Percentiles rank a stretch among this genome's conserved stretches.
Evolutionary conservation across 495 filamentous ascomycete species (phyloP).

Genomic region (Podospora bellae-mahoneyi): DNA sequence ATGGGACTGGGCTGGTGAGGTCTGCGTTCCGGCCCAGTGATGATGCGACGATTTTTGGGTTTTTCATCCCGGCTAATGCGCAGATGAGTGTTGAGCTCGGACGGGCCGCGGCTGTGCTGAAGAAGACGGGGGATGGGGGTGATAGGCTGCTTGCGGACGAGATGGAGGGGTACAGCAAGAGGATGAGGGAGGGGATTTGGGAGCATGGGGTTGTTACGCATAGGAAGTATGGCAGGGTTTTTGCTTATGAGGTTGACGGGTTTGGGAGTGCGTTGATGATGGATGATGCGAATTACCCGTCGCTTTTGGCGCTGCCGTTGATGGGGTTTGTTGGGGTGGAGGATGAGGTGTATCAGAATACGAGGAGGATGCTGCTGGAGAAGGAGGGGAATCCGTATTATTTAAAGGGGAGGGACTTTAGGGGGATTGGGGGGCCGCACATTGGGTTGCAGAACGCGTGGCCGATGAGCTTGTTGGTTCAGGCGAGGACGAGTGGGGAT

Average conservation of each 20-base stretch:
- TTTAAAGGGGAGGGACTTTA: slow-evolving; percentile 71
- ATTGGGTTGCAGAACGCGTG: slow-evolving; percentile 88
- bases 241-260: slow-evolving; percentile 95
- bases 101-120: slow-evolving; percentile 67
- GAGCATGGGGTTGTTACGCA: slow-evolving; percentile 88
- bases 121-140: slow-evolving; percentile 50
- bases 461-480: slow-evolving; percentile 91
- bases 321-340: slow-evolving; percentile 71
- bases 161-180: slow-evolving; percentile 60
- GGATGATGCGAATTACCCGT: slow-evolving; percentile 97
- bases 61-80: slow-evolving; percentile 94
- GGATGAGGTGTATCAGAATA: slow-evolving; percentile 80
- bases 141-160: slow-evolving; percentile 46
- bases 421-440: slow-evolving; percentile 80
- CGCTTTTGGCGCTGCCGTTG: slow-evolving; percentile 78
- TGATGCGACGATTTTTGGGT: slow-evolving; percentile 92
- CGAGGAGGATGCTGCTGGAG: slow-evolving; percentile 82
- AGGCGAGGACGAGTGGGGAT: slow-evolving; percentile 85
- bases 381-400: slow-evolving; percentile 86
- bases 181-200: slow-evolving; percentile 73
- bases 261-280: slow-evolving; percentile 89
- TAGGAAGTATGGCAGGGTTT: slow-evolving; percentile 79
- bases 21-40: slow-evolving; percentile 96
- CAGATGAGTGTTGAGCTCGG: slow-evolving; percentile 91
- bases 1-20: slow-evolving; percentile 78